Evolutionary conservation across 2,329 filamentous ascomycete species (phyloP).

Genomic region (Dryadomyces quercus-mongolicae): DNA sequence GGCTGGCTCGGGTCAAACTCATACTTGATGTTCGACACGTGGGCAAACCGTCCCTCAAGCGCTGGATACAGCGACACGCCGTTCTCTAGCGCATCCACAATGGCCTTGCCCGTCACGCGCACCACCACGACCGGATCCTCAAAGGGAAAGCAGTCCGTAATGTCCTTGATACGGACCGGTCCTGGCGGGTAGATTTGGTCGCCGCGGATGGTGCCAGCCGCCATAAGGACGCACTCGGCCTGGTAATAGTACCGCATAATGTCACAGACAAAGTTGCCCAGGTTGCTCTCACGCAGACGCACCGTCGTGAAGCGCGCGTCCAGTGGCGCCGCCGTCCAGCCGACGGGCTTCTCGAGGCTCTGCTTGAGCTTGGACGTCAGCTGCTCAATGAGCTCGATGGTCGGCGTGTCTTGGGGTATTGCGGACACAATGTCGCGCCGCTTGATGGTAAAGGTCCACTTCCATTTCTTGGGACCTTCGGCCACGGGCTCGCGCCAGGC

Average conservation of each 20-base stretch:
- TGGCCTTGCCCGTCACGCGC: constrained; percentile 55
- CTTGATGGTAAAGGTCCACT: constrained; percentile 69
- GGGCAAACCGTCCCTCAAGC: constrained; percentile 71
- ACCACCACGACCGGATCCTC: constrained; percentile 81
- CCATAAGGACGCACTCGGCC: constrained; percentile 76
- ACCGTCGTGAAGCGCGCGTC: constrained; percentile 83
- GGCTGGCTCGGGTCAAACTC: constrained; percentile 54
- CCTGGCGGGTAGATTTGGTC: constrained; percentile 83
- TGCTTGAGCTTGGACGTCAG: constrained; percentile 62
- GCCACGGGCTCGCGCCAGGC: constrained; percentile 44
- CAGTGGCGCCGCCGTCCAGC: constrained; percentile 70
- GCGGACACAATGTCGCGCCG: constrained; percentile 61
- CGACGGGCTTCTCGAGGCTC: constrained; percentile 70
- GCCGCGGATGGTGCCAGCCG: constrained; percentile 72
- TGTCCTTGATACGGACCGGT: constrained; percentile 62
- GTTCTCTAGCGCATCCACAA: constrained; percentile 76
- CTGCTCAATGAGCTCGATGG: constrained; percentile 50
- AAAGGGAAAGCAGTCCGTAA: constrained; percentile 86
- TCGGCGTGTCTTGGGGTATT: constrained; percentile 51
- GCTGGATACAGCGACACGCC: constrained; percentile 70
- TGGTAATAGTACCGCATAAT: constrained; percentile 76
- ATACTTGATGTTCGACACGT: constrained; percentile 75
- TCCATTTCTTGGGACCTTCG: constrained; percentile 11
- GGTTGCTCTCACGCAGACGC: constrained; percentile 63
- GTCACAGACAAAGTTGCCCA: constrained; percentile 86